Evolutionary conservation across 2,329 filamentous ascomycete species (phyloP), one percentile per base, ranked within the genome.

Genomic region (Ophiobolus disseminans): DNA sequence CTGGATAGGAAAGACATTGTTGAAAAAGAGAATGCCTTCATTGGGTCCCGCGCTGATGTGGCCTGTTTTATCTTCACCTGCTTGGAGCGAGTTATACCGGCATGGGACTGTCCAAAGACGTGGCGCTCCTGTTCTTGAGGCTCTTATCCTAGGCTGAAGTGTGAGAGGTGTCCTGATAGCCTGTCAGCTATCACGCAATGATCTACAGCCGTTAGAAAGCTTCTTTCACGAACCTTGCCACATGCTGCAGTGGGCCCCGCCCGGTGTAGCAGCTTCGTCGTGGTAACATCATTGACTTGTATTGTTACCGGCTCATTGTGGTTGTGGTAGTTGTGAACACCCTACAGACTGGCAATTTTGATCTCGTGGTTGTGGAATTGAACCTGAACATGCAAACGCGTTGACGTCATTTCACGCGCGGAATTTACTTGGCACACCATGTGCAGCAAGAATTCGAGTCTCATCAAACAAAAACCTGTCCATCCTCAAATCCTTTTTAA

Each of bases 1-100:
- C 60, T 85, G 89, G 21, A 94, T 79, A 1, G 93, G 93, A 53
- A 95, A 95, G 40, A 97, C 82, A 73, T 94, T 96, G 69, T 96
- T 91, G 65, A 97, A 87, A 76, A 95, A 99, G 5, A 97, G 73
- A 36, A 97, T 86, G 0, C 88, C 87, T 75, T 97, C 90, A 60
- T 92, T 88, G 1, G 86, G 76, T 2, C 79, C 81, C 9, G 89
- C 82, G n/a, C 82, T 78, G 59, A 97, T 96, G 64, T 97, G 91
- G 0, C 94, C 93, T 8, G 85, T 85, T 55, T 88, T 85, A 62
- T 88, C 81, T 57, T 85, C 83, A 41, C 82, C 84, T 9, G 80
- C 74, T 48, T 79, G 75, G 2, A 74, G 51, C 6, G 74, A 72
- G 10, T 62, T 58, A 54, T 55, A 64, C 20, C 72, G 67, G 16